Evolutionary conservation across 2,329 filamentous ascomycete species (phyloP).

Genomic region (Neofusicoccum sp.): DNA sequence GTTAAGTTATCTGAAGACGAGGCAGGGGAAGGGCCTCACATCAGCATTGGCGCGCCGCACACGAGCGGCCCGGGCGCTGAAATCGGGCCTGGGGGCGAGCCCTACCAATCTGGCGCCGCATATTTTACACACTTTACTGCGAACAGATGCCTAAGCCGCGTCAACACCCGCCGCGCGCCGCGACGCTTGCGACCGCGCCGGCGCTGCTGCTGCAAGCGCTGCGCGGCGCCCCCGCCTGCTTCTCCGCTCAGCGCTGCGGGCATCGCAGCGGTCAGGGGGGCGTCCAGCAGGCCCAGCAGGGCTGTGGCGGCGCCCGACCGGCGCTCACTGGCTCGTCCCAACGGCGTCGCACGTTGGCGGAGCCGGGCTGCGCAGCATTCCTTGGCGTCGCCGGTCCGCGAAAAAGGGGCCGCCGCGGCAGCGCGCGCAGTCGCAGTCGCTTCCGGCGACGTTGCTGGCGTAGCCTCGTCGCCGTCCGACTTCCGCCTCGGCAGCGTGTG

Average conservation of each 20-base stretch:
- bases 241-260: not conserved
- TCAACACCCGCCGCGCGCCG: not conserved
- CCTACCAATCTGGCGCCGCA: constrained; percentile 11
- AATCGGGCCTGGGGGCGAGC: not conserved
- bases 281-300: not conserved
- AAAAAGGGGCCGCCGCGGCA: not conserved
- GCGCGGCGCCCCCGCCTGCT: not conserved
- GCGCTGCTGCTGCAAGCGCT: not conserved
- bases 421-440: not conserved
- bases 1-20: constrained; percentile 8
- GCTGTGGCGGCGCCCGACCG: constrained; percentile 4
- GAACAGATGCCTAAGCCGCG: constrained; percentile 8
- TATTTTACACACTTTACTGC: constrained; percentile 13
- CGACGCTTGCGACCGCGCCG: constrained; percentile 1
- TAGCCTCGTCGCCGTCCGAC: constrained; percentile 5
- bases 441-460: not conserved
- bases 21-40: constrained; percentile 12
- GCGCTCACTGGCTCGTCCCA: not conserved
- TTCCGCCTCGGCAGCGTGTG: constrained; percentile 8
- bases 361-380: not conserved
- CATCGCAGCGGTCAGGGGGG: not conserved
- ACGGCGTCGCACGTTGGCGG: constrained; percentile 7
- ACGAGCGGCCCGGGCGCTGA: not conserved
- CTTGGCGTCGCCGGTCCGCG: constrained; percentile 1
- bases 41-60: constrained; percentile 7